Conservation (phyloP, 164 flowering plant genomes). For the Santalum album region DNA sequence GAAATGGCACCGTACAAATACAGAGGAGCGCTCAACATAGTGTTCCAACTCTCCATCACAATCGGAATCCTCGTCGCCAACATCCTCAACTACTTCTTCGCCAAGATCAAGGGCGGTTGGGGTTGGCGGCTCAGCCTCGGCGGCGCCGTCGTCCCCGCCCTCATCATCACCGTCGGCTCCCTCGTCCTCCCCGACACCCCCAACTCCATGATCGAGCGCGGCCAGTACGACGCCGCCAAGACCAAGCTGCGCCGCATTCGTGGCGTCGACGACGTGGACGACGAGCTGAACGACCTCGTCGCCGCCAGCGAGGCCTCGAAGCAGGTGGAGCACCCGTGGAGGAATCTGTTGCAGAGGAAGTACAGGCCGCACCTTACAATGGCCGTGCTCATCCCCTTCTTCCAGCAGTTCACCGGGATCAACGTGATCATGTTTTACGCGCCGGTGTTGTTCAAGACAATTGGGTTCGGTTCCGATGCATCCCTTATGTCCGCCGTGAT, state of each 20-base stretch:
- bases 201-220: neutral
- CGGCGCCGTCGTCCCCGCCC: slow-evolving; percentile 25
- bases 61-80: slow-evolving; percentile 24
- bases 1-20: slow-evolving; percentile 31
- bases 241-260: neutral
- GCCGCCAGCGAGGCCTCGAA: neutral
- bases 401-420: neutral
- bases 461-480: neutral
- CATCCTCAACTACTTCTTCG: slow-evolving; percentile 19
- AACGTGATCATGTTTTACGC: neutral
- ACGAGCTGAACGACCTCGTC: neutral
- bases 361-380: neutral
- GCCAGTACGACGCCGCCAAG: neutral
- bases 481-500: neutral
- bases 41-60: slow-evolving; percentile 25
- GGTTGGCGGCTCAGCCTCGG: slow-evolving; percentile 31
- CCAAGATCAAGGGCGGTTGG: slow-evolving; percentile 28
- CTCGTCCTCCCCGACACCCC: slow-evolving; percentile 1
- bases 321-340: neutral
- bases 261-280: neutral
- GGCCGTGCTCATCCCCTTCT: neutral
- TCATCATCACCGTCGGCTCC: neutral
- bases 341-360: neutral
- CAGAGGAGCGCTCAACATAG: slow-evolving; percentile 25
- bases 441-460: neutral